These are phyloP conservation scores for Tricholoma hemisulphureum DNA, from an alignment of 768 basidiomycete genomes.

Conservation along the genomic window DNA sequence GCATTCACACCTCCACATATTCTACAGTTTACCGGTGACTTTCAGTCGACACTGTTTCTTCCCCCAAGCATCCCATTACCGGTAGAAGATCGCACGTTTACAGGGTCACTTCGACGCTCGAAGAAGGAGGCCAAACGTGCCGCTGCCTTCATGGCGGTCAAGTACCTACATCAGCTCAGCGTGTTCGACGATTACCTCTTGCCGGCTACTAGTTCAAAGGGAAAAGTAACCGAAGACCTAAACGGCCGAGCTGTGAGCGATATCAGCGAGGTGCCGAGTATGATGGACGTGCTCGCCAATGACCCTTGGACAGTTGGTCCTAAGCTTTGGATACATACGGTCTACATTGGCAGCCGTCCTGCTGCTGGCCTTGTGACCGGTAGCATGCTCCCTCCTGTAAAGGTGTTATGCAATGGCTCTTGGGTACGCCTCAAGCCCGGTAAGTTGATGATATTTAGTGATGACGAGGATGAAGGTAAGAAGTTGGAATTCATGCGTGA, in stretches of 20 bases:
- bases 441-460: conserved; percentile 34
- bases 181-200: conserved; percentile 83
- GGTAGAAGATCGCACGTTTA: conserved; percentile 49
- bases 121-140: conserved; percentile 84
- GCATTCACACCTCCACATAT: conserved; percentile 57
- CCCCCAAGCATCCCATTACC: conserved; percentile 67
- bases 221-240: conserved; percentile 49
- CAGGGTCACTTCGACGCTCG: conserved; percentile 58
- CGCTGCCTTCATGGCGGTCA: conserved; percentile 77
- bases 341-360: conserved; percentile 48
- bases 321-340: conserved; percentile 61
- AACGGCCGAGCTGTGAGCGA: conserved; percentile 47
- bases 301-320: conserved; percentile 66
- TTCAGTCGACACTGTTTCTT: conserved; percentile 54
- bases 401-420: conserved; percentile 35
- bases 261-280: conserved; percentile 45
- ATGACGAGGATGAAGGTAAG: conserved; percentile 44
- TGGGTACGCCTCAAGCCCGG: conserved; percentile 36
- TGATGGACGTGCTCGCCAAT: conserved; percentile 58
- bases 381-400: conserved; percentile 47
- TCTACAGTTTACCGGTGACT: conserved; percentile 65
- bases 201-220: conserved; percentile 56
- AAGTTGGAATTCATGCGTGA: conserved; percentile 56
- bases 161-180: conserved; percentile 61
- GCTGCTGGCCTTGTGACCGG: conserved; percentile 70